Base-by-base conservation (phyloP, 352 stramenopile species). In the Pythium folliculosum region DNA sequence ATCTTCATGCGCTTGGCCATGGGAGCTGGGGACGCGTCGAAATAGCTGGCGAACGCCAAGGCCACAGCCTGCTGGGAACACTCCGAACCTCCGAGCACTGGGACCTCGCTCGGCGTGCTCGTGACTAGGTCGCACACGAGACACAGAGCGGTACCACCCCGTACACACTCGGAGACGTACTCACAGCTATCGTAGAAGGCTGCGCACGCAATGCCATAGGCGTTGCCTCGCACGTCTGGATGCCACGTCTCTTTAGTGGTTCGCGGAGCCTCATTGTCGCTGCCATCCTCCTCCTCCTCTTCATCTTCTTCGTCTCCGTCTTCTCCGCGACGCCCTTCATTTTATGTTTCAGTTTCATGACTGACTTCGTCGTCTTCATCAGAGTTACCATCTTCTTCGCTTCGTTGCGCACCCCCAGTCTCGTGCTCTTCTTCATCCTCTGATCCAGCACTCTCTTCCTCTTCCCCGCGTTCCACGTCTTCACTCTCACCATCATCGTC, bases 1-100 rank as follows among this genome's bases (percentile, higher is more conserved):
- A 60, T 47, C 53, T 48, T 47, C 30, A 49, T 49, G 4, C 53
- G 32, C 35, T 60, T 60, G 0, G 32, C 10, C 32, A 59, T 5
- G 8, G 30, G n/a, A 13, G 27, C 40, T 5, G 45, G 57, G 0
- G 32, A 9, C 8, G 35, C n/a, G 22, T 55, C 27, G 27, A 63
- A 55, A 37, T 21, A 59, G 5, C 45, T 9, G 19, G 30, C 23
- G 2, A 59, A 32, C 3, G 52, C 17, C 1, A 32, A 21, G 2
- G 40, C n/a, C 9, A 59, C 52, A 17, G 17, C 5, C 9, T 59
- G 32, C 19, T 59, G 52, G 16, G 43, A 12, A 8, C 17, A 16
- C 5, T 21, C 14, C 40, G 14, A 8, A 1, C 40, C 40, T n/a
- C 12, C 40, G 7, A n/a, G 1, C 10, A 21, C 19, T 16, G 40